phyloP scores from a whole-genome alignment of 2,329 filamentous ascomycete species.

The Nemania sp. region DNA sequence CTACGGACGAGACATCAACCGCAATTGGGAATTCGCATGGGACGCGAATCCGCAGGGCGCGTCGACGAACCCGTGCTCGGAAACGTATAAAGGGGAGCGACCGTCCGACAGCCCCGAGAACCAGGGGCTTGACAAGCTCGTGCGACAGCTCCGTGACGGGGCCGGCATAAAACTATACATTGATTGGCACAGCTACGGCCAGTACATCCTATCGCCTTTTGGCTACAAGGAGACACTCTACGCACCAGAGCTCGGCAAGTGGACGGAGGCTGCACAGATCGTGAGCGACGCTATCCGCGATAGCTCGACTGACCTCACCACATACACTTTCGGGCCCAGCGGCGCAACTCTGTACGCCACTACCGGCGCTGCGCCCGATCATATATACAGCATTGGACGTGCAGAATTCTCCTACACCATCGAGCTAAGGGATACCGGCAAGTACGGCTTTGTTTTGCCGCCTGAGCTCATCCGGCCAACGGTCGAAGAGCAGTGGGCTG shows the following conservation, averaged over 20 bases:
- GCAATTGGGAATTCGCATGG: conserved; percentile 58
- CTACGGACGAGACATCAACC: conserved; percentile 56
- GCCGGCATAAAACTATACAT: conserved; percentile 58
- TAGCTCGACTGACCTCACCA: conserved; percentile 35
- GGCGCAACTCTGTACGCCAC: conserved; percentile 34
- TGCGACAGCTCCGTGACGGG: conserved; percentile 38
- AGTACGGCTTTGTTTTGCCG: conserved; percentile 35
- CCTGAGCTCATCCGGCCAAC: conserved; percentile 32
- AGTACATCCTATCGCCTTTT: conserved; percentile 57
- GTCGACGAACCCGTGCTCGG: conserved; percentile 52
- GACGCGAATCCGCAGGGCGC: conserved; percentile 45
- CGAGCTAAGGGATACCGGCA: conserved; percentile 33
- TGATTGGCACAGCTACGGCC: conserved; percentile 62
- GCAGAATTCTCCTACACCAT: conserved; percentile 36
- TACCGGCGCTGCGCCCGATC: conserved; percentile 32
- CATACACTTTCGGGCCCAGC: conserved; percentile 34
- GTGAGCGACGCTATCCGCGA: conserved; percentile 42
- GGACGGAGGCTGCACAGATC: conserved; percentile 40
- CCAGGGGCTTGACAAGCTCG: conserved; percentile 43
- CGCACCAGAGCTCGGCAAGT: conserved; percentile 47
- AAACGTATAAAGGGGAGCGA: conserved; percentile 48
- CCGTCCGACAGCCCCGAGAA: conserved; percentile 52
- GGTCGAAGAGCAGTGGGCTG: conserved; percentile 39
- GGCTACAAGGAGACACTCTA: conserved; percentile 48
- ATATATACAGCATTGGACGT: conserved; percentile 31